Percentiles rank a stretch among this genome's conserved stretches.
Conservation (phyloP, 2,329 filamentous ascomycete genomes). For the Didymella arachidicola region DNA sequence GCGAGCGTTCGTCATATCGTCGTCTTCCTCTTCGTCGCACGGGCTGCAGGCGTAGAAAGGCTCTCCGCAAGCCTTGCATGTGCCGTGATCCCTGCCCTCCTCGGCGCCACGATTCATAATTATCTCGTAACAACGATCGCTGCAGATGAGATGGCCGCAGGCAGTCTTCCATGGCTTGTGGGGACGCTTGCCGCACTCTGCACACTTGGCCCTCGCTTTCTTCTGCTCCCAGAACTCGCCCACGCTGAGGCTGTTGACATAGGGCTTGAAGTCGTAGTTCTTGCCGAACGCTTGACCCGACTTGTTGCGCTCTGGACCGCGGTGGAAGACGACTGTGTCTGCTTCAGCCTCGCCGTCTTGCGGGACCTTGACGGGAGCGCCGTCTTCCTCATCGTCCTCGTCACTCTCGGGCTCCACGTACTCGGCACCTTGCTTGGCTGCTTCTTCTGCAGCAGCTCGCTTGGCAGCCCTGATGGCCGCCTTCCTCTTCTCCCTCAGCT, state of each 20-base stretch:
- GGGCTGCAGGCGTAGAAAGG: constrained; percentile 13
- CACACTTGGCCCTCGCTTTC: constrained; percentile 55
- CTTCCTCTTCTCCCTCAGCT: constrained; percentile 25
- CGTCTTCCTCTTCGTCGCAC: constrained; percentile 36
- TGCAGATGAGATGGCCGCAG: constrained; percentile 66
- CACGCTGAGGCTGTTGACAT: constrained; percentile 47
- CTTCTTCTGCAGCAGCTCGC: constrained; percentile 17
- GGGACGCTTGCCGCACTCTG: constrained; percentile 53
- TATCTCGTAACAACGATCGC: constrained; percentile 53
- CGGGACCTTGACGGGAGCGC: constrained; percentile 13
- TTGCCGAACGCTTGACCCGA: constrained; percentile 49
- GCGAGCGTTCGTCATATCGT: constrained; percentile 8
- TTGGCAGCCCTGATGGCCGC: constrained; percentile 6
- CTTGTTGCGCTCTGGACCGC: constrained; percentile 4
- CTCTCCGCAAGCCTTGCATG: constrained; percentile 48
- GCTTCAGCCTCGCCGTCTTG: neutral
- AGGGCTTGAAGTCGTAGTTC: constrained; percentile 52
- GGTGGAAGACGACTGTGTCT: neutral
- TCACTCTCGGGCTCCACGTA: constrained; percentile 10
- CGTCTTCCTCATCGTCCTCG: constrained; percentile 5
- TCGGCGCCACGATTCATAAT: constrained; percentile 41
- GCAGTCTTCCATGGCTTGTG: constrained; percentile 55
- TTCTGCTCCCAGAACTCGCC: constrained; percentile 50
- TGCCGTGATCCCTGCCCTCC: constrained; percentile 1
- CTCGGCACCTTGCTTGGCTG: constrained; percentile 5